Percentiles rank a stretch among this genome's conserved stretches.
These are phyloP conservation scores for Chamaecrista fasciculata DNA, from an alignment of 306 rosid genomes.

Conservation along the genomic window DNA sequence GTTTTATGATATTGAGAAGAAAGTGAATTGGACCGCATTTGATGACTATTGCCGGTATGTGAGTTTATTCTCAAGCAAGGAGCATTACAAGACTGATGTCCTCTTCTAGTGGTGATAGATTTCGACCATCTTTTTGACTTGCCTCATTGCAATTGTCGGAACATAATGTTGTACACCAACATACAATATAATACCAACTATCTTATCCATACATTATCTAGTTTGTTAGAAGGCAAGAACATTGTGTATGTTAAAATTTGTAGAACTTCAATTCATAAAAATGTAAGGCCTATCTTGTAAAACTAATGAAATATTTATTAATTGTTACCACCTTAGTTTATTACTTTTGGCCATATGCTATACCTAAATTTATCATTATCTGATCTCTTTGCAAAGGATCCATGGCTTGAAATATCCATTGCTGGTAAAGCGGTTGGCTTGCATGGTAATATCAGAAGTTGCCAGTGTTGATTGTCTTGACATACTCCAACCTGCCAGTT, in stretches of 20 bases:
- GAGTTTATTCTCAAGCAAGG: conserved; percentile 20
- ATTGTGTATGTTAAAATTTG: not conserved
- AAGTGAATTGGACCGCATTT: conserved; percentile 66
- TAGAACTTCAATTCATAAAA: not conserved
- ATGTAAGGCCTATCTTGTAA: not conserved
- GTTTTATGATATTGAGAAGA: conserved; percentile 55
- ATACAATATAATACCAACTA: no score
- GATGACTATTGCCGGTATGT: conserved; percentile 73
- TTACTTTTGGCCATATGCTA: not conserved
- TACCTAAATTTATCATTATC: not conserved
- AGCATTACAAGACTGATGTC: conserved; percentile 11
- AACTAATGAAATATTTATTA: not conserved
- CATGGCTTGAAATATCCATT: conserved; percentile 78
- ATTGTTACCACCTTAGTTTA: conserved; percentile 11
- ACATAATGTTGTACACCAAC: not conserved
- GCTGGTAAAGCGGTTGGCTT: conserved; percentile 84
- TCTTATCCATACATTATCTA: not conserved
- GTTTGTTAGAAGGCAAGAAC: not conserved
- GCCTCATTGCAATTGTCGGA: not conserved
- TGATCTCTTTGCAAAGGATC: conserved; percentile 49
- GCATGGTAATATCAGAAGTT: conserved; percentile 81
- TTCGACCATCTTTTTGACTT: conserved; percentile 16
- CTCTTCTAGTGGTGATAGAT: conserved; percentile 21
- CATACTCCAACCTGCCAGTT: conserved; percentile 82
- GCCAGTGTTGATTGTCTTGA: conserved; percentile 59